A percentile compares a stretch with the other conserved stretches of the same genome.
These are phyloP conservation scores for Aquilaria agallochum DNA, from an alignment of 441 rosid genomes.

Conservation along the genomic window DNA sequence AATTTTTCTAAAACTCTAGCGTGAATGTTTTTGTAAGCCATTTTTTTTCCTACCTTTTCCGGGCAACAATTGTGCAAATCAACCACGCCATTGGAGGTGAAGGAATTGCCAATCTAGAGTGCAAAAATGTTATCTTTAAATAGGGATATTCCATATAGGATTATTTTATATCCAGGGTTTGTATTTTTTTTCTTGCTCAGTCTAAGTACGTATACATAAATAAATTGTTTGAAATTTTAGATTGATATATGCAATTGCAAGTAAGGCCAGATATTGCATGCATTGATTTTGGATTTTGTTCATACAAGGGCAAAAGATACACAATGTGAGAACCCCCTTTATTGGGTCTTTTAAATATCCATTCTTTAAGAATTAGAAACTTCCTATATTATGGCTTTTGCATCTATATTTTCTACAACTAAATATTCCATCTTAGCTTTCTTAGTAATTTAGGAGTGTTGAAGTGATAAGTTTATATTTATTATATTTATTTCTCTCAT, in stretches of 20 bases:
- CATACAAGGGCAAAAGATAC: slow-evolving; percentile 21
- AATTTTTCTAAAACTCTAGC: background rate
- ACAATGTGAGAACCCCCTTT: slow-evolving; percentile 15
- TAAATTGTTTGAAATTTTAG: background rate
- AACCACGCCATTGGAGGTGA: slow-evolving; percentile 61
- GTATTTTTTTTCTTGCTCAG: slow-evolving; percentile 10
- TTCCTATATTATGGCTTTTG: slow-evolving; percentile 15
- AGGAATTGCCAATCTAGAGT: slow-evolving; percentile 51
- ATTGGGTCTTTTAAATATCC: background rate
- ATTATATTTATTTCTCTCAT: too few species aligned
- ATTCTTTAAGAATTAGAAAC: background rate
- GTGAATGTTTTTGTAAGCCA: background rate
- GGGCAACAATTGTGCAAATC: slow-evolving; percentile 50
- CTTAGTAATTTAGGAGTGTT: too few species aligned
- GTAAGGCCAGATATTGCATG: slow-evolving; percentile 47
- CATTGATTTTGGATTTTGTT: slow-evolving; percentile 48
- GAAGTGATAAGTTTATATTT: too few species aligned
- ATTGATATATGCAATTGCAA: slow-evolving; percentile 21
- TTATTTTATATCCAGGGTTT: slow-evolving; percentile 41
- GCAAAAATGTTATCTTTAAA: slow-evolving; percentile 33
- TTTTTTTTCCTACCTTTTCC: slow-evolving; percentile 18
- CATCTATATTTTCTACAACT: background rate
- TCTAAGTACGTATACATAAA: background rate
- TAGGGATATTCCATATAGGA: slow-evolving; percentile 52
- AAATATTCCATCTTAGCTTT: too few species aligned